Conservation (phyloP, 306 rosid species). For the Quercus agrifolia region DNA sequence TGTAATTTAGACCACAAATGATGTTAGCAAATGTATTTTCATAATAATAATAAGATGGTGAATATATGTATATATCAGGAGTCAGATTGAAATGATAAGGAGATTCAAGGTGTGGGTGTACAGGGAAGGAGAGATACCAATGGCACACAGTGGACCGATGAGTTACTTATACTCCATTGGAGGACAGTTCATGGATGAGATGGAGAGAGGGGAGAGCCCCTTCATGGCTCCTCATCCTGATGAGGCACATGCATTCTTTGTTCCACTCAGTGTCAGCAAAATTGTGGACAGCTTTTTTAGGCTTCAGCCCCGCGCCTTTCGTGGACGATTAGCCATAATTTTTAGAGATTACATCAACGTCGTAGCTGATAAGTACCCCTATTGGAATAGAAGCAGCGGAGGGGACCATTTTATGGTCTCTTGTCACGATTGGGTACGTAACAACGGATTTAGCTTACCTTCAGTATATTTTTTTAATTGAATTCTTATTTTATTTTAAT, state of each 20-base stretch:
- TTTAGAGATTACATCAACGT: conserved; percentile 35
- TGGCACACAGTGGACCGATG: conserved; percentile 59
- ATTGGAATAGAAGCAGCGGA: conserved; percentile 65
- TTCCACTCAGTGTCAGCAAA: conserved; percentile 52
- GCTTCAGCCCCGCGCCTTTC: conserved; percentile 36
- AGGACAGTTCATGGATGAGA: conserved; percentile 66
- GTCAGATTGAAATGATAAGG: conserved; percentile 76
- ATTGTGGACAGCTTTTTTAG: conserved; percentile 41
- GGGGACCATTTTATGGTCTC: conserved; percentile 62
- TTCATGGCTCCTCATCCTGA: conserved; percentile 52
- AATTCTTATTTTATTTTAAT: fast-evolving
- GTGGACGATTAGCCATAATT: conserved; percentile 36
- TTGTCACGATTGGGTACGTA: conserved; percentile 64
- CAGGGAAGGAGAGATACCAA: conserved; percentile 73
- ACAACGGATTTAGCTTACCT: fast-evolving
- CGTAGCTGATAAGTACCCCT: conserved; percentile 28
- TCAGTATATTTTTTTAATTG: fast-evolving
- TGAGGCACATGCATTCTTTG: conserved; percentile 58
- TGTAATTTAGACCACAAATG: no score
- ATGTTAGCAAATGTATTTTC: no score
- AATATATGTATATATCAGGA: conserved; percentile 30
- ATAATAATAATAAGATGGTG: no score
- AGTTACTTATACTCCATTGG: conserved; percentile 55
- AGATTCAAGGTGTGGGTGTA: conserved; percentile 71
- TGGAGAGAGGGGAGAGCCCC: conserved; percentile 38